Evolutionary conservation across 2,329 filamentous ascomycete species (phyloP).

Genomic region (Beauveria medogensis): DNA sequence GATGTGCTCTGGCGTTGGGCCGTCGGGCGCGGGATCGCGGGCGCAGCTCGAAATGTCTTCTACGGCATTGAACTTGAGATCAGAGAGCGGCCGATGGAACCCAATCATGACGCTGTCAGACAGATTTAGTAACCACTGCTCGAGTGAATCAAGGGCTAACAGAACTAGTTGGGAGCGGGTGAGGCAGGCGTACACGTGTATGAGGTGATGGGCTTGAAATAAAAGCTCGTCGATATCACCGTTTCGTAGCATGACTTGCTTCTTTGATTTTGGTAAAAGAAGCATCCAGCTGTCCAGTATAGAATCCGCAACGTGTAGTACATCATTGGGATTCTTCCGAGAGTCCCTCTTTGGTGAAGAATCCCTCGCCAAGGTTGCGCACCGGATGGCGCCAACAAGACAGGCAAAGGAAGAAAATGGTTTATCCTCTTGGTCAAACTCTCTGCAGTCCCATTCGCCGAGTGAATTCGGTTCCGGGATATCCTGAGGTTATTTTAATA

Average conservation of each 20-base stretch:
- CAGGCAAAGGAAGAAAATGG: conserved; percentile 60
- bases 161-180: not conserved
- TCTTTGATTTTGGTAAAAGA: conserved; percentile 25
- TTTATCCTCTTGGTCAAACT: conserved; percentile 45
- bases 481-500: not conserved
- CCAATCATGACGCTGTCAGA: conserved; percentile 24
- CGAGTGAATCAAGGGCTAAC: not conserved
- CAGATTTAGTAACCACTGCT: not conserved
- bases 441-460: conserved; percentile 52
- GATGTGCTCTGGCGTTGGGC: conserved; percentile 15
- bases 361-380: conserved; percentile 20
- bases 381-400: conserved; percentile 54
- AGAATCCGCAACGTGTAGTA: conserved; percentile 28
- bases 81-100: conserved; percentile 31
- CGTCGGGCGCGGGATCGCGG: conserved; percentile 14
- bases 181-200: conserved; percentile 20
- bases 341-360: conserved; percentile 15
- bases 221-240: conserved; percentile 24
- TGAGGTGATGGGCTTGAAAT: conserved; percentile 20
- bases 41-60: conserved; percentile 32
- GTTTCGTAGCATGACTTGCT: conserved; percentile 22
- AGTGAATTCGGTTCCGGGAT: conserved; percentile 34
- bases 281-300: conserved; percentile 30
- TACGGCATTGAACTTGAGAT: conserved; percentile 28
- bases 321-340: conserved; percentile 18